Conservation (phyloP, 345 rosid genomes). For the Kandelia obovata region DNA sequence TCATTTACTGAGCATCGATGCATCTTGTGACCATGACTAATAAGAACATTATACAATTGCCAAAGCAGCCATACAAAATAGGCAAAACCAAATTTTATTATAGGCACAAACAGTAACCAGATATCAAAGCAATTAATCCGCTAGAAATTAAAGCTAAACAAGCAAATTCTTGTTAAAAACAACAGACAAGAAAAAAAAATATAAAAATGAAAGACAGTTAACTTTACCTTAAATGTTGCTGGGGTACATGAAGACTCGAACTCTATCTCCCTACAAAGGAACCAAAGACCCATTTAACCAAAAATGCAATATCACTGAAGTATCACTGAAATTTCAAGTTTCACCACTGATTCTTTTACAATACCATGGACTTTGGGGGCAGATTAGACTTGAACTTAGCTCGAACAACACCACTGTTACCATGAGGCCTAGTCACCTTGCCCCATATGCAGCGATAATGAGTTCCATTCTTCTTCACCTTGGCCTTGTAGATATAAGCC, state of each 20-base stretch:
- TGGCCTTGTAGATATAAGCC: constrained; percentile 95
- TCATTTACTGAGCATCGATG: too few species aligned
- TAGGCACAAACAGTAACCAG: not conserved
- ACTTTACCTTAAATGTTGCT: constrained; percentile 78
- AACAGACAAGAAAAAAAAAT: not conserved
- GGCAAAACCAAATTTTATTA: not conserved
- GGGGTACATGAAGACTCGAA: constrained; percentile 96
- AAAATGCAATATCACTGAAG: not conserved
- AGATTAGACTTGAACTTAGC: constrained; percentile 84
- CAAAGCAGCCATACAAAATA: not conserved
- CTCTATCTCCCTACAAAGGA: constrained; percentile 58
- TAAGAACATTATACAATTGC: not conserved
- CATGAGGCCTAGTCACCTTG: constrained; percentile 81
- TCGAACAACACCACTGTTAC: constrained; percentile 90
- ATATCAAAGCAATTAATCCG: not conserved
- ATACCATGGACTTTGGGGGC: constrained; percentile 90
- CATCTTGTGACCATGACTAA: not conserved
- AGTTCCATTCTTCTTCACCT: constrained; percentile 71
- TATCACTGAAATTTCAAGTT: not conserved
- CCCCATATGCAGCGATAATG: constrained; percentile 98
- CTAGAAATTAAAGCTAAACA: not conserved
- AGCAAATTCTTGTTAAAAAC: not conserved
- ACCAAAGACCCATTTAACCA: not conserved
- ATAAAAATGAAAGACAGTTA: not conserved
- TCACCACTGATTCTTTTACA: not conserved